These are phyloP conservation scores for Aureobasidium sp. DNA, from an alignment of 2,329 filamentous ascomycete species.

Conservation along the genomic window DNA sequence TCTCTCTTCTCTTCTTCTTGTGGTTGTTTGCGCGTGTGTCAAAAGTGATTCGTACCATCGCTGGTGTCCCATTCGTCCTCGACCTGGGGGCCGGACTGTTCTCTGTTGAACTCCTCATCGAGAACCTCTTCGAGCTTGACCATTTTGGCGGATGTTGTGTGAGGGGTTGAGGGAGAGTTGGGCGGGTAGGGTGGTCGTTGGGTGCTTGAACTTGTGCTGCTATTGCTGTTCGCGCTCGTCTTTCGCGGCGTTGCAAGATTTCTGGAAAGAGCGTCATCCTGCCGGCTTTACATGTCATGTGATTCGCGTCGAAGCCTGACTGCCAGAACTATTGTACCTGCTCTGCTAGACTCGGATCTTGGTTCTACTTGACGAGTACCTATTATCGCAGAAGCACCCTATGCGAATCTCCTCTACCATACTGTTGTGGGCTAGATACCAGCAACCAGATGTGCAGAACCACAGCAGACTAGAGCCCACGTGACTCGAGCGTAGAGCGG, in stretches of 20 bases:
- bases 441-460: too few species aligned
- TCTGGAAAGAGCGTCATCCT: constrained; percentile 6
- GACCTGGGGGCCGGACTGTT: constrained; percentile 59
- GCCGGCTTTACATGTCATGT: not conserved
- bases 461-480: not conserved
- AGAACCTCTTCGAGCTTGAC: constrained; percentile 95
- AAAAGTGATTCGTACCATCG: constrained; percentile 55
- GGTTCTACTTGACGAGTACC: too few species aligned
- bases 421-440: too few species aligned
- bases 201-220: not conserved
- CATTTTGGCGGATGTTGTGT: constrained; percentile 50
- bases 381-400: too few species aligned
- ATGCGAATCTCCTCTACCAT: too few species aligned
- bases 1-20: not conserved
- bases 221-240: not conserved
- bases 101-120: constrained; percentile 83
- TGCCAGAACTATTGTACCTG: too few species aligned
- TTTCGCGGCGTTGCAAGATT: not conserved
- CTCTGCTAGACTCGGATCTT: too few species aligned
- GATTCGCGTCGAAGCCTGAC: not conserved
- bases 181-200: not conserved
- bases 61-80: constrained; percentile 84
- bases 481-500: not conserved
- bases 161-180: not conserved
- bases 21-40: constrained; percentile 62